These are phyloP conservation scores for Pichia sp. DNA, from an alignment of 1,139 yeast genomes.

Conservation along the genomic window DNA sequence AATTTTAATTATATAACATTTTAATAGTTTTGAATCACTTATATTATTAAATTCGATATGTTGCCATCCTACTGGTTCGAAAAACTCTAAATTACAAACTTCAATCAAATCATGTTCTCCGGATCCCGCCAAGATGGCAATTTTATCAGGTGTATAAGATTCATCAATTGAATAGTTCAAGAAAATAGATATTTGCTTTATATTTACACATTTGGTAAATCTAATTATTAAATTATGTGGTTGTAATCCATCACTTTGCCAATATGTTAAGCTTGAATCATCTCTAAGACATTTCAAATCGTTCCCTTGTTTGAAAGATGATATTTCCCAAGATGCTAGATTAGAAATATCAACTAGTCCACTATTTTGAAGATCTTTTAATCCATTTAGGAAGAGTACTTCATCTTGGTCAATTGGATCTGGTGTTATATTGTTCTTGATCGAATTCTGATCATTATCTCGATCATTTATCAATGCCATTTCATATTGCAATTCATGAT, in stretches of 20 bases:
- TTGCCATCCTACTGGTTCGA: constrained; percentile 83
- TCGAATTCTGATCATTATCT: constrained; percentile 9
- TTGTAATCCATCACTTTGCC: constrained; percentile 97
- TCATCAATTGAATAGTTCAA: constrained; percentile 68
- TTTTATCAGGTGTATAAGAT: constrained; percentile 81
- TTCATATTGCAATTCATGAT: not conserved
- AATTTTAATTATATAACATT: constrained; percentile 67
- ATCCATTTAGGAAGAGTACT: constrained; percentile 36
- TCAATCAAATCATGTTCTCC: constrained; percentile 79
- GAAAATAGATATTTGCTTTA: constrained; percentile 68
- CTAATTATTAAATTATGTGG: constrained; percentile 82
- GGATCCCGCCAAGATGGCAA: constrained; percentile 72
- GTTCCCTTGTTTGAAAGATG: constrained; percentile 67
- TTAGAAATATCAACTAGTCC: constrained; percentile 70
- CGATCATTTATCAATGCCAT: not conserved
- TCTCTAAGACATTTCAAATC: constrained; percentile 68
- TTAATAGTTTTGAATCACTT: constrained; percentile 52
- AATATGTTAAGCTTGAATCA: constrained; percentile 66
- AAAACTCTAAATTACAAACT: constrained; percentile 59
- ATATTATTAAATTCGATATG: constrained; percentile 61
- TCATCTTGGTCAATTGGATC: constrained; percentile 24
- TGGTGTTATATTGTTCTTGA: constrained; percentile 5
- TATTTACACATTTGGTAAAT: constrained; percentile 69
- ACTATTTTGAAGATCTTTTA: constrained; percentile 48
- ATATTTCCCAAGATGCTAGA: constrained; percentile 79